phyloP scores from a whole-genome alignment of 176 grass and related monocot species.

The Oryza rufipogon region DNA sequence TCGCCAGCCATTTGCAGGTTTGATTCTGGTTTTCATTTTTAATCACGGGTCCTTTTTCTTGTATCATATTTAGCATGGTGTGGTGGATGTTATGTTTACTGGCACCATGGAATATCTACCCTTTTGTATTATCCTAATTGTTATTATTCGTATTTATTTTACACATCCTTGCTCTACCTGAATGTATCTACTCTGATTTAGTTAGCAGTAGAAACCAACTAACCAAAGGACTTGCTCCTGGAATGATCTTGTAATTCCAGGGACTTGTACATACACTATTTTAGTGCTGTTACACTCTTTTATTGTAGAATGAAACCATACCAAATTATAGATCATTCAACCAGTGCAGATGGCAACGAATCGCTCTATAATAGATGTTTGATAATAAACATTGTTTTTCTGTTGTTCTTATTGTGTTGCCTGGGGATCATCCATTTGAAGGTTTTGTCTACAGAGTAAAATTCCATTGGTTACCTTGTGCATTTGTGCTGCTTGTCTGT shows the following conservation, averaged over 20 bases:
- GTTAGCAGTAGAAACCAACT: not conserved
- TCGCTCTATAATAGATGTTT: not conserved
- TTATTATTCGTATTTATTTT: constrained; percentile 7
- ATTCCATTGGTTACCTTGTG: not conserved
- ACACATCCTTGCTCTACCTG: not conserved
- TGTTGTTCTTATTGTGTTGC: not conserved
- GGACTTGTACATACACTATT: not conserved
- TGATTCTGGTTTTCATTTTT: constrained; percentile 36
- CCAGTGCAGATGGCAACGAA: not conserved
- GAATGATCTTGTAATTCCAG: constrained; percentile 3
- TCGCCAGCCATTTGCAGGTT: constrained; percentile 99
- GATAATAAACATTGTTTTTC: constrained; percentile 19
- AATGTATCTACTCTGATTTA: not conserved
- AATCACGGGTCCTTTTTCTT: not conserved
- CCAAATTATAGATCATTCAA: constrained; percentile 9
- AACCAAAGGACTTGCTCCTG: not conserved
- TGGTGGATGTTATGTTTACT: constrained; percentile 3
- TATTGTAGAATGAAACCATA: constrained; percentile 3
- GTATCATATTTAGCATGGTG: constrained; percentile 29
- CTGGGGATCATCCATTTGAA: not conserved
- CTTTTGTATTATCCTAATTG: not conserved
- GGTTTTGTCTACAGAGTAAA: constrained; percentile 6
- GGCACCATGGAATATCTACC: not conserved
- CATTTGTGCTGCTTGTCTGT: not conserved
- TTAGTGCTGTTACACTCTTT: not conserved